Base-by-base conservation (phyloP, 169 alveolate species). In the Amoebophrya sp. region DNA sequence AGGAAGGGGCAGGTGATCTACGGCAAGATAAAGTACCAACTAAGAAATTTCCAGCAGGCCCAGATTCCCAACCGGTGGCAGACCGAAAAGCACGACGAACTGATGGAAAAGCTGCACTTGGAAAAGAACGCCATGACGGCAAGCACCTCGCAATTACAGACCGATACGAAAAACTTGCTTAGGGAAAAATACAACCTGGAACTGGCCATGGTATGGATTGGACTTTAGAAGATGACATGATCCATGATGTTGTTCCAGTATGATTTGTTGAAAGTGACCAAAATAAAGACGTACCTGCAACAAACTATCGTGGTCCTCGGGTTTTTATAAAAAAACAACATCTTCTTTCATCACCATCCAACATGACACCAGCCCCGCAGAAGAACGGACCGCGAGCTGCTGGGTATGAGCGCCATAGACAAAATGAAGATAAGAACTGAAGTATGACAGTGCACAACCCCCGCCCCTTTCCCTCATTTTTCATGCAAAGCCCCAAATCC, bases 61-160 rank as follows among this genome's bases (percentile, higher is more conserved):
- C 83, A 25, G 83, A 66, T 66, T 7, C 83, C 83, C 32, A 66
- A 66, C 83, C 83, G 35, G 83, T 66, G 83, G 83, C 83, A 66
- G 83, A 66, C 83, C 35, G 35, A 18, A 25, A 66, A 66, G 83
- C 83, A 66, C 83, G 83, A 66, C 35, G 83, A 66, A 25, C 83
- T 66, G 83, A 66, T 66, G 83, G 83, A 66, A n/a, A 66, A 66
- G 18, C 29, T 66, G 35, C 83, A 66, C 35, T 25, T 66, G 35
- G 83, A 66, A 25, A 18, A n/a, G 83, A 66, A 66, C 83, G 83
- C 83, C 32, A 66, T 66, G 83, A 66, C 83, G 38, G 35, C 1
- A 2, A 7, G 32, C 35, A 66, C 83, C 35, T 25, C 12, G 38
- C 12, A 25, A 2, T 25, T 66, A 25, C 83, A 66, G 83, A 3